phyloP scores from a whole-genome alignment of 495 filamentous ascomycete species.

The Neurospora sublineolata region DNA sequence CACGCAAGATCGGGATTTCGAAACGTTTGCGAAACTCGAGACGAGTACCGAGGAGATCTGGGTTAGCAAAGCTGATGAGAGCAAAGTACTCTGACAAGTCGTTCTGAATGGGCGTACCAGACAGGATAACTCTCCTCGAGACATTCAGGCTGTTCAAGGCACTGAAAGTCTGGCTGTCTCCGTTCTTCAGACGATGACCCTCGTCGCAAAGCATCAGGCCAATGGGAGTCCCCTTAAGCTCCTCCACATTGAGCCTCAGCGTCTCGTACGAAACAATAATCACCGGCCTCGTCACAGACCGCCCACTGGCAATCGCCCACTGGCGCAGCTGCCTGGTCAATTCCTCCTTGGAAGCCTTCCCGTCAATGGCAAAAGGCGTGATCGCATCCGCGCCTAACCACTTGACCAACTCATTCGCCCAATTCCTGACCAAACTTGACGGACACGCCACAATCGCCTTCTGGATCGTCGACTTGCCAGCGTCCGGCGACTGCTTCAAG shows the following conservation, averaged over 20 bases:
- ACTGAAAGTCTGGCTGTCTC: constrained; percentile 86
- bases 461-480: constrained; percentile 85
- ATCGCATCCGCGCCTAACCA: constrained; percentile 91
- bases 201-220: constrained; percentile 96
- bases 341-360: constrained; percentile 91
- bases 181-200: constrained; percentile 96
- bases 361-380: constrained; percentile 91
- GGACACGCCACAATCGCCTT: constrained; percentile 99
- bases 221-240: constrained; percentile 75
- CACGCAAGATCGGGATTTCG: constrained; percentile 84
- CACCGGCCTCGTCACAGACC: constrained; percentile 85
- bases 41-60: constrained; percentile 76
- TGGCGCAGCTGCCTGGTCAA: constrained; percentile 80
- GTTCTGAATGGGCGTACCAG: constrained; percentile 95
- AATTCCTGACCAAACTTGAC: constrained; percentile 92
- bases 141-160: constrained; percentile 87
- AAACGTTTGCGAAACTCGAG: constrained; percentile 91
- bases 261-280: constrained; percentile 99
- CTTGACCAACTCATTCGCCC: constrained; percentile 91
- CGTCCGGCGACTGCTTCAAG: constrained; percentile 87
- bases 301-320: constrained; percentile 83
- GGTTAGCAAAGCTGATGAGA: constrained; percentile 93
- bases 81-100: constrained; percentile 96
- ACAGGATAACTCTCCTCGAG: constrained; percentile 82
- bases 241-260: constrained; percentile 78